phyloP scores from a whole-genome alignment of 1,139 yeast genomes.

The Suhomyces yuchorum region DNA sequence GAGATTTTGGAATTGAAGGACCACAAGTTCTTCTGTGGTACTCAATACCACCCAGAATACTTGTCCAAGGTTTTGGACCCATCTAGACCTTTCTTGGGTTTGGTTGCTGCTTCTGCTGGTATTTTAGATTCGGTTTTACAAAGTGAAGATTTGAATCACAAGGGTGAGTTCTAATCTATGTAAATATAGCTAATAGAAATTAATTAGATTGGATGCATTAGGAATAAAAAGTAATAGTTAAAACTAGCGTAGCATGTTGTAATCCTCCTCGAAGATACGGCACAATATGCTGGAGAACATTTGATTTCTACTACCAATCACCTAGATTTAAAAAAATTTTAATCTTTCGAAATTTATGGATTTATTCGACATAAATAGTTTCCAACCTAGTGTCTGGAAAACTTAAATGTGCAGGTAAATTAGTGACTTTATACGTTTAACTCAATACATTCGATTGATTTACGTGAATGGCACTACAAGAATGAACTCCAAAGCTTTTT shows the following conservation, averaged over 20 bases:
- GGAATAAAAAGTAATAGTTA: background rate
- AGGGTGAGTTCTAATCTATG: slow-evolving; percentile 44
- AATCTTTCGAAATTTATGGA: no score
- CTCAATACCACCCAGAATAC: slow-evolving; percentile 98
- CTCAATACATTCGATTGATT: no score
- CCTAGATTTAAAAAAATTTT: no score
- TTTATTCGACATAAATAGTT: no score
- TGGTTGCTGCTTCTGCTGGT: slow-evolving; percentile 91
- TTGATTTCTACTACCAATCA: no score
- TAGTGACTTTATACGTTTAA: no score
- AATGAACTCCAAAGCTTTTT: no score
- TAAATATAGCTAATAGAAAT: slow-evolving; percentile 12
- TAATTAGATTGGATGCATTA: slow-evolving; percentile 3
- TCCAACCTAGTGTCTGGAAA: no score
- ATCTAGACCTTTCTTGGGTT: slow-evolving; percentile 92
- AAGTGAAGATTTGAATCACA: slow-evolving; percentile 46
- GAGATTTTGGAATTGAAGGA: slow-evolving; percentile 80
- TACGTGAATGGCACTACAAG: no score
- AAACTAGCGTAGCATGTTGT: background rate
- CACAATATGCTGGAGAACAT: no score
- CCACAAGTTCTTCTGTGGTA: slow-evolving; percentile 91
- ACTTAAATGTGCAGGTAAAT: no score
- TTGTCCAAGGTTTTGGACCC: slow-evolving; percentile 95
- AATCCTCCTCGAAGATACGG: no score
- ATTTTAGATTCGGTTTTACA: slow-evolving; percentile 62